Evolutionary conservation across 2,329 filamentous ascomycete species (phyloP).

Genomic region (Aspergillus tamarii): DNA sequence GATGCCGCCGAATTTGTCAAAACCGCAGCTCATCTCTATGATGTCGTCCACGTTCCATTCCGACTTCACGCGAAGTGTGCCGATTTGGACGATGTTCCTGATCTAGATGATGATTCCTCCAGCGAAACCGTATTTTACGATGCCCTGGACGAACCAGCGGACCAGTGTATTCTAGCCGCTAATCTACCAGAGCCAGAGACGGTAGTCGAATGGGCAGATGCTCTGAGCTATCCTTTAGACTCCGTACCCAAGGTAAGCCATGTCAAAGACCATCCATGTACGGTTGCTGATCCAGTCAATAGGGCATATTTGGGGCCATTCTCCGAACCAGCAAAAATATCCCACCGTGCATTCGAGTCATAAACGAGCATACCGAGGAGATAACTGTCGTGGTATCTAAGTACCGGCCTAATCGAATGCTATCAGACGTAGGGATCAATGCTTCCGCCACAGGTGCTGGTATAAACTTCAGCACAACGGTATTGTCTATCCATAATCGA

Average conservation of each 20-base stretch:
- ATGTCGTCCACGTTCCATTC: neutral
- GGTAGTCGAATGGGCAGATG: neutral
- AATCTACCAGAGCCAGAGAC: neutral
- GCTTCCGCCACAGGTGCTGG: neutral
- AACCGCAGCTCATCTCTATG: neutral
- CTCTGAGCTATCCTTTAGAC: neutral
- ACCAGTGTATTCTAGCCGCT: neutral
- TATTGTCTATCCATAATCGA: neutral
- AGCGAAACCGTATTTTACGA: neutral
- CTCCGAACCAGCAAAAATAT: neutral
- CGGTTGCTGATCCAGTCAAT: neutral
- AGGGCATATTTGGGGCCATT: neutral
- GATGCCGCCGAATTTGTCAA: neutral
- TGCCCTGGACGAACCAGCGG: neutral
- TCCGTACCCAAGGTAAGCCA: neutral
- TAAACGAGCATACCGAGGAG: slow-evolving; percentile 7
- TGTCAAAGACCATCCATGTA: neutral
- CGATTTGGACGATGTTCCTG: no score
- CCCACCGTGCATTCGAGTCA: slow-evolving; percentile 5
- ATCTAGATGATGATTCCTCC: neutral
- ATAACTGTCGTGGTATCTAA: slow-evolving; percentile 8
- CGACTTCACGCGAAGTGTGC: neutral
- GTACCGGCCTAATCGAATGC: neutral
- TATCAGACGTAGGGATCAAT: neutral
- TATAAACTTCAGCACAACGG: neutral